Evolutionary conservation across 176 grass and related monocot genomes (phyloP), one percentile per base, ranked within the genome.

Genomic region (Areca catechu): DNA sequence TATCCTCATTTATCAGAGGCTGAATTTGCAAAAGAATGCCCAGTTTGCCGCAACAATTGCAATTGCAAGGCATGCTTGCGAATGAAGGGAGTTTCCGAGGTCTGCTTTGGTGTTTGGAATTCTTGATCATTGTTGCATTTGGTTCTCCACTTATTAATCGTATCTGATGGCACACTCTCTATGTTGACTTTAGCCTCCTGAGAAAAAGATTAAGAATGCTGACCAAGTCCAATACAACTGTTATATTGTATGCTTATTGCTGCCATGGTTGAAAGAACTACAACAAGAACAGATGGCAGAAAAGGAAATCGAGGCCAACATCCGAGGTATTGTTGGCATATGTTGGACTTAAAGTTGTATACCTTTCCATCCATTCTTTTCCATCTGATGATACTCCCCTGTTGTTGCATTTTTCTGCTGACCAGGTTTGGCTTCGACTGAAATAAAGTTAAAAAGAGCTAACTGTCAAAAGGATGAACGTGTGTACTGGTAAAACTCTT

Each of bases 11-110:
- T 85, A 74, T 7, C 60, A 53, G 71, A 95, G 53, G 63, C 79
- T 20, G 80, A 82, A 17, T 65, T 89, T 68, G 63, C 78, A 67
- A 20, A 17, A 1, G 79, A 82, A 62, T 85, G 84, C 19, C 84
- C 81, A 22, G 65, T 79, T 67, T 95, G 89, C 56, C 53, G 64
- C 28, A 77, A 61, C 3, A 88, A 88, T 60, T 95, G 84, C 71
- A 95, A 89, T 73, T 95, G 81, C 65, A 95, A 95, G 70, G 54
- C 52, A 60, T 93, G 83, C 57, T 69, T 86, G 55, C 58, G 73
- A 19, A 78, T 78, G 77, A 78, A 20, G 51, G 56, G 70, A 61
- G 15, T 83, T 60, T 15, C 48, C 28, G 58, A 84, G 80, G 83
- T 87, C 34, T 67, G 65, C 7, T 58, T 5, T 58, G 3, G 20